Conservation (phyloP, 371 early-diverging fungal species). For the Phascolomyces articulosus region DNA sequence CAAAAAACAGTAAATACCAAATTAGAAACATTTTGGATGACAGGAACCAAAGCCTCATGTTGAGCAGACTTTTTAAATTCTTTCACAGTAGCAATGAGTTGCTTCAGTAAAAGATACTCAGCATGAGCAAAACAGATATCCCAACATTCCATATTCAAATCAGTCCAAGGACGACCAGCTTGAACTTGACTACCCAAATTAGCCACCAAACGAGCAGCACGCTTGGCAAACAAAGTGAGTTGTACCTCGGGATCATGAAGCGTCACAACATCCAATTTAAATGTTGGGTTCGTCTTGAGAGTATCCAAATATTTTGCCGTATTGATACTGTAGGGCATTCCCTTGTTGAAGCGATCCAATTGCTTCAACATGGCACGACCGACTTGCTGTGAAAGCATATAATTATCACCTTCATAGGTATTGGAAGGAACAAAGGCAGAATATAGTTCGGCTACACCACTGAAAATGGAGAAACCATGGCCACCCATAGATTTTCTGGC, state of each 20-base stretch:
- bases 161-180: constrained; percentile 49
- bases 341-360: constrained; percentile 30
- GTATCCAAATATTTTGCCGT: constrained; percentile 44
- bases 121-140: constrained; percentile 45
- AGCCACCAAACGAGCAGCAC: constrained; percentile 59
- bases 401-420: constrained; percentile 72
- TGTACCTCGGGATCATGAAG: constrained; percentile 53
- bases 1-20: constrained; percentile 29
- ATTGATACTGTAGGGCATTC: constrained; percentile 19
- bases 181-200: constrained; percentile 44
- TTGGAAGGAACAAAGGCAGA: constrained; percentile 67
- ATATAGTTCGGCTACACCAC: constrained; percentile 73
- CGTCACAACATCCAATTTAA: constrained; percentile 17
- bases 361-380: constrained; percentile 70
- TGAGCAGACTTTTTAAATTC: constrained; percentile 12
- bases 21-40: constrained; percentile 28
- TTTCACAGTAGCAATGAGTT: constrained; percentile 16
- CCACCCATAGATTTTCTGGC: constrained; percentile 85
- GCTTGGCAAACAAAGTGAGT: constrained; percentile 59
- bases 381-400: constrained; percentile 70
- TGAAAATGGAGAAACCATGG: constrained; percentile 78
- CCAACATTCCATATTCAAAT: constrained; percentile 65
- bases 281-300: constrained; percentile 26
- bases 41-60: constrained; percentile 21
- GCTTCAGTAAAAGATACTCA: constrained; percentile 35